These are phyloP conservation scores for Pseudomicrostroma phylloplanum DNA, from an alignment of 1,284 basidiomycete genomes.

Conservation along the genomic window DNA sequence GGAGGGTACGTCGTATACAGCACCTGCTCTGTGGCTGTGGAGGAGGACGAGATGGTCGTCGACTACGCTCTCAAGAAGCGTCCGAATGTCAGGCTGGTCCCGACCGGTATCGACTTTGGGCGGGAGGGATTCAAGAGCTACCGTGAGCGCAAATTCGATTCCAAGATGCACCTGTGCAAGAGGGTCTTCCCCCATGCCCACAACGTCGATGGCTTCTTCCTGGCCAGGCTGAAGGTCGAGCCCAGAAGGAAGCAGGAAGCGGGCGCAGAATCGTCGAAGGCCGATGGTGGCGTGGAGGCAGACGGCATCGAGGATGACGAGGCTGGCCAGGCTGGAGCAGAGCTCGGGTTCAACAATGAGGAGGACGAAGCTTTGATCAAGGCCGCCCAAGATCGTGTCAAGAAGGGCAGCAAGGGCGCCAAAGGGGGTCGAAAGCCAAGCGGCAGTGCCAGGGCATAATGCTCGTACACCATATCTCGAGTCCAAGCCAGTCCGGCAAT, in stretches of 20 bases:
- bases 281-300: not conserved
- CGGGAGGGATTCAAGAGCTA: slow-evolving; percentile 82
- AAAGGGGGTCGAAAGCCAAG: not conserved
- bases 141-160: slow-evolving; percentile 80
- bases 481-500: too few relatives aligned
- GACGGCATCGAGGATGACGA: slow-evolving; percentile 5
- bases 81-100: slow-evolving; percentile 88
- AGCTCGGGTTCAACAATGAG: slow-evolving; percentile 11
- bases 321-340: slow-evolving; percentile 2
- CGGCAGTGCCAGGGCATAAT: not conserved
- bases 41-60: slow-evolving; percentile 97
- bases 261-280: slow-evolving; percentile 1
- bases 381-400: slow-evolving; percentile 5
- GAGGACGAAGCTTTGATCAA: slow-evolving; percentile 13
- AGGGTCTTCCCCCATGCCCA: slow-evolving; percentile 50
- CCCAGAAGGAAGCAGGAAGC: slow-evolving; percentile 19
- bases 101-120: slow-evolving; percentile 88
- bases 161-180: slow-evolving; percentile 58
- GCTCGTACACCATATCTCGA: too few relatives aligned
- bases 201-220: slow-evolving; percentile 94
- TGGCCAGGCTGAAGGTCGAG: slow-evolving; percentile 88
- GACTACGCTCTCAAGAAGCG: slow-evolving; percentile 97
- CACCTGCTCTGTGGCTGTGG: slow-evolving; percentile 94
- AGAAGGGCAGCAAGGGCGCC: slow-evolving; percentile 10
- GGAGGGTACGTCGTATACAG: slow-evolving; percentile 97